These are phyloP conservation scores for Escovopsis sp. DNA, from an alignment of 2,329 filamentous ascomycete species.

Conservation along the genomic window DNA sequence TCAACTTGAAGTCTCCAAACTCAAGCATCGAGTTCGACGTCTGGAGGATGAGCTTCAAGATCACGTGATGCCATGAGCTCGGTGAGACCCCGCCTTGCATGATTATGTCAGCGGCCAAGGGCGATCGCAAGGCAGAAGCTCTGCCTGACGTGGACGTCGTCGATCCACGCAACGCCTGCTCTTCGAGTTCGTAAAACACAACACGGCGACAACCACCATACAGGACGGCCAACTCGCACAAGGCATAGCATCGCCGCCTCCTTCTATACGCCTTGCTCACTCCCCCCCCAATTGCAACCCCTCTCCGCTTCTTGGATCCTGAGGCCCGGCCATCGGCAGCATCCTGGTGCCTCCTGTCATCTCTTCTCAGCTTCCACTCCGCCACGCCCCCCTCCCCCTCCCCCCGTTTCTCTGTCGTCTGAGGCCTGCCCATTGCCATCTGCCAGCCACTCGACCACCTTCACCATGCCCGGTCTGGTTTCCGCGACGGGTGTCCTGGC, in stretches of 20 bases:
- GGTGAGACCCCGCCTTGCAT: no score
- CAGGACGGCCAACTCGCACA: slow-evolving; percentile 16
- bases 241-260: slow-evolving; percentile 12
- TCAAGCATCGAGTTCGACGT: no score
- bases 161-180: slow-evolving; percentile 16
- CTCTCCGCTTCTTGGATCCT: slow-evolving; percentile 4
- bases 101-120: not conserved
- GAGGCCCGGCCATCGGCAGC: not conserved
- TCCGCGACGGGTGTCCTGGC: slow-evolving; percentile 90
- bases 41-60: no score
- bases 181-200: no score
- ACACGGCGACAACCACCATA: no score
- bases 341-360: slow-evolving; percentile 1
- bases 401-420: not conserved
- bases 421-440: slow-evolving; percentile 1
- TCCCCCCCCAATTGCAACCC: slow-evolving; percentile 3
- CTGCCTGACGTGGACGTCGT: slow-evolving; percentile 30
- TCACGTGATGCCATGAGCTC: no score
- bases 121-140: slow-evolving; percentile 21
- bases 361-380: slow-evolving; percentile 1
- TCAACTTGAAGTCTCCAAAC: no score
- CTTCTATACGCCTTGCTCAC: no score
- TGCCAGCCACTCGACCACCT: slow-evolving; percentile 3
- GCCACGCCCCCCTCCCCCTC: not conserved
- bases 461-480: slow-evolving; percentile 75